Base-by-base conservation (phyloP, 768 basidiomycete species). In the Boletus vermiculosoides region DNA sequence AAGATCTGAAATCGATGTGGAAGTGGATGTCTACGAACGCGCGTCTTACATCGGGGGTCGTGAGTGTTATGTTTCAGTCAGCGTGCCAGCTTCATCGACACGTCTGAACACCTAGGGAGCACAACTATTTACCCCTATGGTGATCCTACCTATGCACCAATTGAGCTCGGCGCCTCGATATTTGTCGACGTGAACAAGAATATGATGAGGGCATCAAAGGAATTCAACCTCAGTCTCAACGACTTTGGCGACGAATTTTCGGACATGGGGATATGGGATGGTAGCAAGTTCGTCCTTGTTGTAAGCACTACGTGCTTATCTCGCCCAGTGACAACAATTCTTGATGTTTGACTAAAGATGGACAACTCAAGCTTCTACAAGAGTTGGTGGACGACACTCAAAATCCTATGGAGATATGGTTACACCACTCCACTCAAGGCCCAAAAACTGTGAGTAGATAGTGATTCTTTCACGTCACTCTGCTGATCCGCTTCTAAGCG, bases 141-240 rank as follows among this genome's bases (percentile, higher is more conserved):
- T 48, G 80, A 86, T 60, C 68, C 74, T 5, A 78, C 73, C 45
- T 77, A 88, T 18, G 78, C 79, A 25, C 83, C 86, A 23, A 73
- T 92, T 25, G 95, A 97, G 66, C 77, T 95, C 1, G 95, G 94
- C 0, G 95, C 87, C 0, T 88, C 86, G n/a, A 87, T 95, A 54
- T 97, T 95, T 66, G 87, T 95, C 13, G 62, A 80, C 54, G 81
- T 78, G 5, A 94, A 97, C 75, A 85, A 76, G 67, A 86, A 87
- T 67, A 52, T 88, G 52, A 75, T 78, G 76, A 83, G 92, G 54
- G 95, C 94, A 3, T 81, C 85, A 0, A 78, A 88, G 37, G 91
- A 91, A 52, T 94, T 94, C 71, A 86, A 87, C 59, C 77, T 95
- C 22, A 83, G 81, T 3, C 77, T 71, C 80, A 50, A 67, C 64